Evolutionary conservation across 2,329 filamentous ascomycete species (phyloP).

Genomic region (Colletotrichum eleusines): DNA sequence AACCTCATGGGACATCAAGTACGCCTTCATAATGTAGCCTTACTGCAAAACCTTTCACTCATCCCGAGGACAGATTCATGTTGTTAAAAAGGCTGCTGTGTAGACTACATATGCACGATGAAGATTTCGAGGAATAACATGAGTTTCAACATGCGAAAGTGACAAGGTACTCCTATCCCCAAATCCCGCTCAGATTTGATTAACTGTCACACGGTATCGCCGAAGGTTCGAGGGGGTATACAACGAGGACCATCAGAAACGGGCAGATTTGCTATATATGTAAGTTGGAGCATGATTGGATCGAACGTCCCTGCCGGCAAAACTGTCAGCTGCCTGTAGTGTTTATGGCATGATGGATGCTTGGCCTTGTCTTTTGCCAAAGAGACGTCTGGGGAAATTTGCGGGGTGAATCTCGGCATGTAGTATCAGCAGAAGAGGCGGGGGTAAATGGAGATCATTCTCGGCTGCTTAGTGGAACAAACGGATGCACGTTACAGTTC

Average conservation of each 20-base stretch:
- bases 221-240: neutral
- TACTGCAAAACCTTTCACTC: neutral
- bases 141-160: neutral
- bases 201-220: neutral
- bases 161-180: neutral
- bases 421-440: slow-evolving; percentile 2
- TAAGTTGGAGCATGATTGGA: neutral
- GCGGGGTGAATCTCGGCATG: slow-evolving; percentile 33
- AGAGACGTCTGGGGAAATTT: slow-evolving; percentile 25
- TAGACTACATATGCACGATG: too few relatives aligned
- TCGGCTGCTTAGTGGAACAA: neutral
- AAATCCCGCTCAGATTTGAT: neutral
- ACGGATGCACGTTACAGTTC: neutral
- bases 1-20: neutral
- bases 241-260: neutral
- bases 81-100: too few relatives aligned
- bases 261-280: neutral
- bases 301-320: too few relatives aligned
- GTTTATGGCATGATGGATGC: neutral
- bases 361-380: slow-evolving; percentile 33
- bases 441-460: slow-evolving; percentile 10
- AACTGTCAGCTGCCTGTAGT: neutral
- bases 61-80: neutral
- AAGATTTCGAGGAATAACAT: neutral
- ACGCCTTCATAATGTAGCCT: neutral